Evolutionary conservation across 2,329 filamentous ascomycete genomes (phyloP), one percentile per base, ranked within the genome.

Genomic region (Pestalotiopsis sp.): DNA sequence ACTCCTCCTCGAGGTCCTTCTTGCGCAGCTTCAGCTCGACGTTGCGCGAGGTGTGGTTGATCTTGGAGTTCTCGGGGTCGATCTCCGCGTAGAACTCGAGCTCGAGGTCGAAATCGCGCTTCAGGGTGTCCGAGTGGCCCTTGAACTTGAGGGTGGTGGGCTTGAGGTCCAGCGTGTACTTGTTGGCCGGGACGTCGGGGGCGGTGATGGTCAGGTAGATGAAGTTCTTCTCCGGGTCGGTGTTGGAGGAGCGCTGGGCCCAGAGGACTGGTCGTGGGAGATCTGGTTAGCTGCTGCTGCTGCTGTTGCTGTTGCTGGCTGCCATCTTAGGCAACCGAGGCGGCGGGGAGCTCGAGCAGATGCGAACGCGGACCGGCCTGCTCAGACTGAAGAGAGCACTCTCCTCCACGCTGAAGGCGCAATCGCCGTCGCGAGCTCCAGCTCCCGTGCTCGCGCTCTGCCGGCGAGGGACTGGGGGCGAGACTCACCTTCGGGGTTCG

Each of bases 1-100:
- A 98, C 83, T 96, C 94, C 78, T 94, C 90, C 83, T 94, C 93
- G 73, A 96, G 88, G 79, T 97, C 94, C 91, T 98, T 98, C 93
- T 99, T 99, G 83, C 93, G 90, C 81, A 99, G 88, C 80, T 97
- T 93, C 76, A 98, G 83, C 86, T 97, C 92, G 75, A 98, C 87
- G 78, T 94, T 94, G 83, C 95, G 94, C 78, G 89, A 87, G 60
- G 92, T 97, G 88, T 98, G 94, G 87, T 93, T 90, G 79, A 92
- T 90, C 86, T 95, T 96, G 86, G 90, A 93, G 82, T 93, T 90
- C 70, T 88, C 89, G 71, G 91, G 87, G 82, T 98, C 94, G 83
- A 99, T 97, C 85, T 98, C 95, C 80, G 82, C 93, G 83, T 87
- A 98, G 82, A 99, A 91, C 75, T 96, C 91, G 69, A 99, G 89